Evolutionary conservation across 2,329 filamentous ascomycete species (phyloP).

Genomic region (Botrytis byssoidea): DNA sequence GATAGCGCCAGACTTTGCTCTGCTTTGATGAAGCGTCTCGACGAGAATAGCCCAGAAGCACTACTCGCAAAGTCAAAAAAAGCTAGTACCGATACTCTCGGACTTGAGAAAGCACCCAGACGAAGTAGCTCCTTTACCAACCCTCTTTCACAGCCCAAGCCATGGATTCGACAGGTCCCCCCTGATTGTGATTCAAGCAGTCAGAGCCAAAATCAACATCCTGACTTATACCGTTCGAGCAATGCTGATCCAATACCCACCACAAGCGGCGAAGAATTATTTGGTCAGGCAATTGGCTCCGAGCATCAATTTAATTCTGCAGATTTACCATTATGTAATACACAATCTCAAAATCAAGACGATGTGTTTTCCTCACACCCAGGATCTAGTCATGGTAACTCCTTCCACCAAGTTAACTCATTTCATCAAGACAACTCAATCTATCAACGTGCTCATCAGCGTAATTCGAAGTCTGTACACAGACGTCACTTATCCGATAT

Average conservation of each 20-base stretch:
- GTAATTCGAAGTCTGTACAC: slow-evolving; percentile 5
- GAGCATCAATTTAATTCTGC: slow-evolving; percentile 31
- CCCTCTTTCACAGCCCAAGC: slow-evolving; percentile 22
- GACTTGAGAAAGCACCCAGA: slow-evolving; percentile 19
- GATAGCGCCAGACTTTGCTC: slow-evolving; percentile 62
- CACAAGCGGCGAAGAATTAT: slow-evolving; percentile 24
- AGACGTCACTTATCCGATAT: slow-evolving; percentile 6
- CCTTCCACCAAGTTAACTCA: not conserved
- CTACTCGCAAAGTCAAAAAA: slow-evolving; percentile 29
- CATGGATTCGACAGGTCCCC: slow-evolving; percentile 34
- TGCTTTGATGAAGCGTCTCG: slow-evolving; percentile 58
- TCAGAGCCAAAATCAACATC: not conserved
- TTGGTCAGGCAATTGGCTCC: slow-evolving; percentile 24
- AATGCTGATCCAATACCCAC: slow-evolving; percentile 22
- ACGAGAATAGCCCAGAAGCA: slow-evolving; percentile 41
- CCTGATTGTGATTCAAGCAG: slow-evolving; percentile 21
- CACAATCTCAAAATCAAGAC: slow-evolving; percentile 26
- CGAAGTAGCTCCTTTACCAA: slow-evolving; percentile 28
- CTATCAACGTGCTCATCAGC: not conserved
- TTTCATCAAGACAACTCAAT: slow-evolving; percentile 1
- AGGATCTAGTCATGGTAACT: not conserved
- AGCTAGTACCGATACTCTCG: slow-evolving; percentile 27
- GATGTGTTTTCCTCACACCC: slow-evolving; percentile 32
- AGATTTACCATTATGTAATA: slow-evolving; percentile 25
- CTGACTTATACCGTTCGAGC: slow-evolving; percentile 25